A percentile compares a stretch with the other conserved stretches of the same genome.
These are phyloP conservation scores for Gynostemma pentaphyllum DNA, from an alignment of 306 rosid genomes.

Conservation along the genomic window DNA sequence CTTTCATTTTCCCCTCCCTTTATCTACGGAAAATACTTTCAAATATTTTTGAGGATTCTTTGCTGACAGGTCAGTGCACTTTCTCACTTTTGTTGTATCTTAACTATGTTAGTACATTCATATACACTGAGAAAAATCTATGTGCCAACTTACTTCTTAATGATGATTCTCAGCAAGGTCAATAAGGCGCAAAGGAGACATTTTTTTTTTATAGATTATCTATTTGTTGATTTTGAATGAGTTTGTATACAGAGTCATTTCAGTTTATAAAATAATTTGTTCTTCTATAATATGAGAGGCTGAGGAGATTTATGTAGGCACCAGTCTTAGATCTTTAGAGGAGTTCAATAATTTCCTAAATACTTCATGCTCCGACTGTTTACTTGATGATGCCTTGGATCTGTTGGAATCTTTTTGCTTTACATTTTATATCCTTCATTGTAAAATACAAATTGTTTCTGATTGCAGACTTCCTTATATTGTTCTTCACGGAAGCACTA, in stretches of 20 bases:
- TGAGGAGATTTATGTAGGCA: neutral
- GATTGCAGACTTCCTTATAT: slow-evolving; percentile 86
- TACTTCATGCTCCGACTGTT: neutral
- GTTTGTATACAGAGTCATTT: neutral
- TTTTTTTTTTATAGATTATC: neutral
- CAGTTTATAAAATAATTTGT: neutral
- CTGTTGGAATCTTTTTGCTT: neutral
- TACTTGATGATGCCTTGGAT: neutral
- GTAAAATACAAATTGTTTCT: slow-evolving; percentile 1
- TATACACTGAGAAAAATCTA: neutral
- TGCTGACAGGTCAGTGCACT: slow-evolving; percentile 64
- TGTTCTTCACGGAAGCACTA: slow-evolving; percentile 94
- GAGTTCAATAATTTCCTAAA: neutral
- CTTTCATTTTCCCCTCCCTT: slow-evolving; percentile 89
- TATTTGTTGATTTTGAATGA: neutral
- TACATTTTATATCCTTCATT: neutral
- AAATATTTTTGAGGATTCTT: slow-evolving; percentile 80
- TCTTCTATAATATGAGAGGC: neutral
- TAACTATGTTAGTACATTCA: neutral
- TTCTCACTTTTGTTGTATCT: neutral
- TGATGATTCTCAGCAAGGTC: neutral
- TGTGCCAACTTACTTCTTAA: neutral
- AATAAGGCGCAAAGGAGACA: neutral
- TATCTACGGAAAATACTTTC: slow-evolving; percentile 73
- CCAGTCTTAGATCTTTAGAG: neutral